A percentile compares a stretch with the other conserved stretches of the same genome.
These are phyloP conservation scores for Papiliotrema flavescens DNA, from an alignment of 1,284 basidiomycete genomes.

Conservation along the genomic window DNA sequence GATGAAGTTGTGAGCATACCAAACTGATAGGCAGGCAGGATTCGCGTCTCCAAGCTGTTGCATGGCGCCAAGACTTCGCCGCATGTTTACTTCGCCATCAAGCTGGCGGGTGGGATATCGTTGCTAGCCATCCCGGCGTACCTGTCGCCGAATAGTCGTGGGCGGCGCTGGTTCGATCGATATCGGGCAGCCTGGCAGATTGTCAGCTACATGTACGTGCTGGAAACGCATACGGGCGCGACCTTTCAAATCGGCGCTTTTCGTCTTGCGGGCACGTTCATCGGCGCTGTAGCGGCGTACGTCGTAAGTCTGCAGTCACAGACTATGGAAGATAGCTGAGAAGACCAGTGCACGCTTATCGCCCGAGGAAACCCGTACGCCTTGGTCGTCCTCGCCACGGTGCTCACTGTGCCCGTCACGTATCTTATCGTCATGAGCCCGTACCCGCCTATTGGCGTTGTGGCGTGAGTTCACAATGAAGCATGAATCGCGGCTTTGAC, in stretches of 20 bases:
- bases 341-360: conserved; percentile 41
- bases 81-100: conserved; percentile 50
- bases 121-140: conserved; percentile 50
- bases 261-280: conserved; percentile 50
- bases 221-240: conserved; percentile 53
- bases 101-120: conserved; percentile 49
- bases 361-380: conserved; percentile 48
- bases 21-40: conserved; percentile 19
- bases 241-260: conserved; percentile 50
- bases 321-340: too few species aligned
- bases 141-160: conserved; percentile 32
- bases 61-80: conserved; percentile 45
- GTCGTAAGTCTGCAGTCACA: conserved; percentile 29
- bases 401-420: conserved; percentile 44
- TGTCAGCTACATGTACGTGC: conserved; percentile 50
- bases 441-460: conserved; percentile 41
- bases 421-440: conserved; percentile 43
- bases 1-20: too few species aligned
- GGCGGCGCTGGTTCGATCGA: conserved; percentile 45
- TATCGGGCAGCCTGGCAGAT: conserved; percentile 50
- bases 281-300: conserved; percentile 48
- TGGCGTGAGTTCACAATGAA: conserved; percentile 36
- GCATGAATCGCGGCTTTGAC: too few species aligned
- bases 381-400: conserved; percentile 46
- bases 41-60: conserved; percentile 32